phyloP scores from a whole-genome alignment of 495 filamentous ascomycete species.

The Gamarada debralockiae region DNA sequence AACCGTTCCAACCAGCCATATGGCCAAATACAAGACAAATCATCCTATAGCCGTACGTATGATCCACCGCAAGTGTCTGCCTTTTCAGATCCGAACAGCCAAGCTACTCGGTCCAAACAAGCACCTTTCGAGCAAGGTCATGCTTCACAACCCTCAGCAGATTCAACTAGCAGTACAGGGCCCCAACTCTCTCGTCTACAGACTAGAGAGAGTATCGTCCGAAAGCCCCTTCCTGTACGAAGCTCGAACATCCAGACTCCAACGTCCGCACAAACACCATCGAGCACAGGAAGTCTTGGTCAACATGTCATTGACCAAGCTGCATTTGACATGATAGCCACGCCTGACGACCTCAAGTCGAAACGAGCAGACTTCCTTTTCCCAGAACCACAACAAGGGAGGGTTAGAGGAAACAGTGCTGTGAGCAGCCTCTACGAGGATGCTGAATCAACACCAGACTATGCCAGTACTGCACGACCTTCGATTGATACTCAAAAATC shows the following conservation, averaged over 20 bases:
- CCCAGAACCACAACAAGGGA: no score
- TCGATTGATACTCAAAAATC: conserved; percentile 61
- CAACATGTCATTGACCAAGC: conserved; percentile 62
- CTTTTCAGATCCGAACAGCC: conserved; percentile 1
- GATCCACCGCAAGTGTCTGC: conserved; percentile 4
- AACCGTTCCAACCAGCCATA: not conserved
- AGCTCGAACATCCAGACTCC: conserved; percentile 35
- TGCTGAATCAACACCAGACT: conserved; percentile 48
- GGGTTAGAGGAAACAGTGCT: conserved; percentile 25
- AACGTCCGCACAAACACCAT: conserved; percentile 28
- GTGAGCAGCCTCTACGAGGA: conserved; percentile 44
- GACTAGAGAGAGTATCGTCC: conserved; percentile 43
- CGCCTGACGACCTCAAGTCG: not conserved
- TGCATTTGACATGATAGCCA: conserved; percentile 46
- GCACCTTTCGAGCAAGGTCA: conserved; percentile 1
- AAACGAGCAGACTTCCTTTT: no score
- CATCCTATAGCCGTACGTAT: conserved; percentile 8
- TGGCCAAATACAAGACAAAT: not conserved
- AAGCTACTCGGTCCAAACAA: not conserved
- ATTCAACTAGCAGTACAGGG: conserved; percentile 12
- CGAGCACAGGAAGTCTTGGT: conserved; percentile 61
- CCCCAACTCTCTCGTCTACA: conserved; percentile 34
- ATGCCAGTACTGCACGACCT: conserved; percentile 61
- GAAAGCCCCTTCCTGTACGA: conserved; percentile 62
- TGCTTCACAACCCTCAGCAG: conserved; percentile 12